Evolutionary conservation across 495 filamentous ascomycete species (phyloP).

Genomic region (Aspergillus mulundensis): DNA sequence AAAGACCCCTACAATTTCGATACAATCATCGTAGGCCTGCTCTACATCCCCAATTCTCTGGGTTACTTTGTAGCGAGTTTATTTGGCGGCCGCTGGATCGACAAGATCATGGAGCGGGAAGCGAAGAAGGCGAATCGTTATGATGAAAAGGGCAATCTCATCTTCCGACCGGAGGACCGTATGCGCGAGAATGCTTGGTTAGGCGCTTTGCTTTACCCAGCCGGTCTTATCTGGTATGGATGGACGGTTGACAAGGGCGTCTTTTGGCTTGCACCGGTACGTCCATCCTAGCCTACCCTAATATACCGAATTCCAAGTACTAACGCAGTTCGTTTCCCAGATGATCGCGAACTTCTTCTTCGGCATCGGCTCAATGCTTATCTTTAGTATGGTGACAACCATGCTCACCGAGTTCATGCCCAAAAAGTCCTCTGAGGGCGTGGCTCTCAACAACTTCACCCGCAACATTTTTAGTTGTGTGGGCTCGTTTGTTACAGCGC

Average conservation of each 20-base stretch:
- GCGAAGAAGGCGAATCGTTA: slow-evolving; percentile 67
- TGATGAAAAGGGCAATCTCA: slow-evolving; percentile 63
- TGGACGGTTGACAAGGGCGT: slow-evolving; percentile 58
- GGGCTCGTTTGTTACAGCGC: slow-evolving; percentile 68
- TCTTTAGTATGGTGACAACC: slow-evolving; percentile 73
- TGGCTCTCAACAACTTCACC: slow-evolving; percentile 74
- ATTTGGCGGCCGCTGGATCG: slow-evolving; percentile 82
- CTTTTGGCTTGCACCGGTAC: slow-evolving; percentile 60
- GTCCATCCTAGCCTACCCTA: slow-evolving; percentile 19
- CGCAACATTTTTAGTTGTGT: slow-evolving; percentile 83
- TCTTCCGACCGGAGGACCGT: slow-evolving; percentile 80
- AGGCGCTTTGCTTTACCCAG: slow-evolving; percentile 70
- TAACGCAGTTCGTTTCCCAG: too few species aligned
- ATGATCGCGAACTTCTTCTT: slow-evolving; percentile 86
- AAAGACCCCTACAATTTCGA: slow-evolving; percentile 68
- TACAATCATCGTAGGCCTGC: slow-evolving; percentile 67
- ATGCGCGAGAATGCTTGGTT: slow-evolving; percentile 89
- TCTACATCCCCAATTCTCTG: slow-evolving; percentile 77
- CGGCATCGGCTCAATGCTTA: slow-evolving; percentile 82
- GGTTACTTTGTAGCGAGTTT: slow-evolving; percentile 73
- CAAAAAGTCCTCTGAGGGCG: slow-evolving; percentile 63
- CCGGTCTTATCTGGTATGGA: slow-evolving; percentile 62
- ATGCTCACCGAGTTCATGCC: slow-evolving; percentile 94
- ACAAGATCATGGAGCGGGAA: slow-evolving; percentile 82
- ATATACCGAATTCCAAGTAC: not conserved